Conservation (phyloP, 106 monocot genomes). For the Acorus gramineus region DNA sequence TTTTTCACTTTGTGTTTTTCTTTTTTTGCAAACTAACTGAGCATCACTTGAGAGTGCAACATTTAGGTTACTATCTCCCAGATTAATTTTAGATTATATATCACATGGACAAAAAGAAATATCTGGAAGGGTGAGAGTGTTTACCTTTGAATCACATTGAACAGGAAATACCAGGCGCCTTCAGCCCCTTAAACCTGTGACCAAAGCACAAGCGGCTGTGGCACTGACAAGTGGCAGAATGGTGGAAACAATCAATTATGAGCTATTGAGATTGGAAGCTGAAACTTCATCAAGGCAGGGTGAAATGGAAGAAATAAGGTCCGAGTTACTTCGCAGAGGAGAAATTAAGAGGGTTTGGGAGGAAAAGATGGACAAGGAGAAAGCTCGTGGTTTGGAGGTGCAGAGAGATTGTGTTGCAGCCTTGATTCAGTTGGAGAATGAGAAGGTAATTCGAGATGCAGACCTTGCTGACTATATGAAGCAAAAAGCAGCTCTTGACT, state of each 20-base stretch:
- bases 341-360: constrained; percentile 61
- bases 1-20: no score
- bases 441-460: constrained; percentile 28
- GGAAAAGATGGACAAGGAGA: constrained; percentile 40
- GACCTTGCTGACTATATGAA: constrained; percentile 33
- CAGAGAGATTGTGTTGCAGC: constrained; percentile 24
- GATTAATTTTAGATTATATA: no score
- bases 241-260: constrained; percentile 29
- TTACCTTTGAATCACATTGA: neutral
- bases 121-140: no score
- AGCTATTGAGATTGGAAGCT: constrained; percentile 50
- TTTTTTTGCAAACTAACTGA: no score
- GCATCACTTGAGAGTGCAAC: no score
- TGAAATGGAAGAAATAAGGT: constrained; percentile 64
- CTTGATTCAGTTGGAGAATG: constrained; percentile 39
- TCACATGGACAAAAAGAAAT: no score
- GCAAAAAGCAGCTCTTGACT: constrained; percentile 59
- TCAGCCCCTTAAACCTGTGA: constrained; percentile 67
- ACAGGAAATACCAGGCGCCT: constrained; percentile 79
- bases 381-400: constrained; percentile 15
- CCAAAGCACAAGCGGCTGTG: constrained; percentile 86
- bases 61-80: no score
- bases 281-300: constrained; percentile 40
- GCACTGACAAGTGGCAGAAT: constrained; percentile 65
- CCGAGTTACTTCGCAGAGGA: constrained; percentile 54